Evolutionary conservation across 75 land plant genomes (phyloP), one percentile per base, ranked within the genome.

Genomic region (Sequoiadendron giganteum): DNA sequence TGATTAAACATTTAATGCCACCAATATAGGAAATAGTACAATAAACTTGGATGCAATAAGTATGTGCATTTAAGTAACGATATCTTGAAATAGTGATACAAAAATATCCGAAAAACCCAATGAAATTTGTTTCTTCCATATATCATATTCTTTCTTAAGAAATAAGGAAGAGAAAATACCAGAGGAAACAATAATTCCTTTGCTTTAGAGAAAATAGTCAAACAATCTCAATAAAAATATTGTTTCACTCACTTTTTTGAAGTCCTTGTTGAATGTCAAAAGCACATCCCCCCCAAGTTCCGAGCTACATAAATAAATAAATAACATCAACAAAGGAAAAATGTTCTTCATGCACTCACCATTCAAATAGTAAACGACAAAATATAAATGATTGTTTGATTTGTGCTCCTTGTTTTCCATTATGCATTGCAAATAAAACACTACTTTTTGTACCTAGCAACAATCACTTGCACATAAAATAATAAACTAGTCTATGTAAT

Each of bases 191-290:
- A 58, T 58, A n/a, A 72, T 6, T 30, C 11, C 32, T 72, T n/a
- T 52, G 13, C 54, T 52, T 52, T 13, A n/a, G 2, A n/a, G 10
- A 72, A 72, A 72, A 30, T 72, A 30, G 32, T 72, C 28, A 72
- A 3, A 87, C 30, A 15, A 28, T 86, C 34, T 39, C 15, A 32
- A 80, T 34, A 6, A 9, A 30, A 65, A 68, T 40, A 70, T 34
- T 43, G n/a, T 70, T 72, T 30, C 36, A 38, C 90, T 85, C 86
- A 89, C 89, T 65, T 65, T 88, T 15, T 83, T 73, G 28, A 56
- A 76, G 79, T 90, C 91, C 39, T 70, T 88, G 70, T 90, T 85
- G 87, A 90, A 90, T 42, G 65, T 88, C 58, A 90, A 86, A 42
- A 86, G 76, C 1, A 88, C 91, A 55, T 88, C 49, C 43, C 85